phyloP scores from a whole-genome alignment of 192 early-diverging fungal species.

The Tieghemiomyces parasiticus region DNA sequence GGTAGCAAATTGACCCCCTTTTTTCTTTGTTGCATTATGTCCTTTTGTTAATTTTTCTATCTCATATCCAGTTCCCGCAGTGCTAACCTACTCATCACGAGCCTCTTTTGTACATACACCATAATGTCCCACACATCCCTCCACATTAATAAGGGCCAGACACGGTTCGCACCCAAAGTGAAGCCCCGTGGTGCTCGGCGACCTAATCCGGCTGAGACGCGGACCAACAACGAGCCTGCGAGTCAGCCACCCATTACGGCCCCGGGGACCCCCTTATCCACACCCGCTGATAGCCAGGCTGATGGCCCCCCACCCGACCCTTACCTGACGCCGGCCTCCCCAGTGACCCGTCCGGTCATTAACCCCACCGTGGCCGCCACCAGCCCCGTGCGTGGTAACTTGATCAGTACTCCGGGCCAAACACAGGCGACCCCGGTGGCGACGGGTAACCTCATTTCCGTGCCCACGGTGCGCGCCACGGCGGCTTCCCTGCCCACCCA shows the following conservation, averaged over 20 bases:
- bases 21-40: not conserved
- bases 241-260: not conserved
- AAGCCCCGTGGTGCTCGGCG: not conserved
- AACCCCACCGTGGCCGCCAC: not conserved
- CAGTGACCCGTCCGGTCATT: not conserved
- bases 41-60: not conserved
- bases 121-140: not conserved
- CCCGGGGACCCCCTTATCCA: not conserved
- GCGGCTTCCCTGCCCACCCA: not conserved
- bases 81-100: not conserved
- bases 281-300: not conserved
- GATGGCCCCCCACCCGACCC: not conserved
- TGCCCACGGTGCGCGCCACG: not conserved
- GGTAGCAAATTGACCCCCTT: no score
- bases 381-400: not conserved
- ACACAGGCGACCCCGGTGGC: not conserved
- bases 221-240: not conserved
- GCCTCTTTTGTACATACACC: not conserved
- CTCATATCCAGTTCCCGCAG: not conserved
- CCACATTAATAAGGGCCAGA: constrained; percentile 6
- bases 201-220: not conserved
- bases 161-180: constrained; percentile 4
- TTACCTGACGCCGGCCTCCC: not conserved
- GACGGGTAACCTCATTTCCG: not conserved
- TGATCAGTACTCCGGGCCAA: no score